Conservation (phyloP, 2,329 filamentous ascomycete species). For the Domatiomyces globalis region DNA sequence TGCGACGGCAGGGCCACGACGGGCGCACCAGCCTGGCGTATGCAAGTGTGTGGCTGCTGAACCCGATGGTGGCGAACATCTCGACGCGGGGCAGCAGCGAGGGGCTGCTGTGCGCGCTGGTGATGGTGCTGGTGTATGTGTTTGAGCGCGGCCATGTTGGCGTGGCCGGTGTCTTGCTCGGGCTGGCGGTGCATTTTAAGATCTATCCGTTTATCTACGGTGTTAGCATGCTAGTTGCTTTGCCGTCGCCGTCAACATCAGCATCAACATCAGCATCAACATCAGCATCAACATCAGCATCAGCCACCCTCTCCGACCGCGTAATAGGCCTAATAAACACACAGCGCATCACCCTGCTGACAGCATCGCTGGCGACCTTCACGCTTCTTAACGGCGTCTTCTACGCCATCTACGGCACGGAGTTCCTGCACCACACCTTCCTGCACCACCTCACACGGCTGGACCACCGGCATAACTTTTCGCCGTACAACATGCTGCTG, state of each 20-base stretch:
- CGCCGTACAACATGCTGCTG: constrained; percentile 81
- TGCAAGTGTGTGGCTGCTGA: constrained; percentile 81
- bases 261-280: neutral
- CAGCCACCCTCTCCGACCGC: constrained; percentile 10
- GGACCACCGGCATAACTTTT: constrained; percentile 97
- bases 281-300: neutral
- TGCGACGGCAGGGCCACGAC: constrained; percentile 36
- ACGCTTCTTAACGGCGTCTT: constrained; percentile 59
- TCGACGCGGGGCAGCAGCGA: constrained; percentile 91
- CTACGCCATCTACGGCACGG: constrained; percentile 62
- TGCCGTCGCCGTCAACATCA: constrained; percentile 20
- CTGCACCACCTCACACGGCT: constrained; percentile 84
- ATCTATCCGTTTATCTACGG: constrained; percentile 98
- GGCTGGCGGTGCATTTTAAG: constrained; percentile 86
- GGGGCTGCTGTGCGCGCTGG: constrained; percentile 72
- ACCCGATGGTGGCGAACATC: constrained; percentile 96
- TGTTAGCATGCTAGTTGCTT: constrained; percentile 36
- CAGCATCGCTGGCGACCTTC: constrained; percentile 60
- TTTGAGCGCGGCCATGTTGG: constrained; percentile 48
- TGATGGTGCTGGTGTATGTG: constrained; percentile 72
- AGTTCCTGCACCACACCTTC: constrained; percentile 81
- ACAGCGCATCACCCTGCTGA: constrained; percentile 25
- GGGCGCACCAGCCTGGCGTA: constrained; percentile 52
- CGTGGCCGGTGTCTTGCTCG: constrained; percentile 61
- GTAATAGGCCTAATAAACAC: constrained; percentile 25